Evolutionary conservation across 2,329 filamentous ascomycete species (phyloP), one percentile per base, ranked within the genome.

Genomic region (Bertia moriformis): DNA sequence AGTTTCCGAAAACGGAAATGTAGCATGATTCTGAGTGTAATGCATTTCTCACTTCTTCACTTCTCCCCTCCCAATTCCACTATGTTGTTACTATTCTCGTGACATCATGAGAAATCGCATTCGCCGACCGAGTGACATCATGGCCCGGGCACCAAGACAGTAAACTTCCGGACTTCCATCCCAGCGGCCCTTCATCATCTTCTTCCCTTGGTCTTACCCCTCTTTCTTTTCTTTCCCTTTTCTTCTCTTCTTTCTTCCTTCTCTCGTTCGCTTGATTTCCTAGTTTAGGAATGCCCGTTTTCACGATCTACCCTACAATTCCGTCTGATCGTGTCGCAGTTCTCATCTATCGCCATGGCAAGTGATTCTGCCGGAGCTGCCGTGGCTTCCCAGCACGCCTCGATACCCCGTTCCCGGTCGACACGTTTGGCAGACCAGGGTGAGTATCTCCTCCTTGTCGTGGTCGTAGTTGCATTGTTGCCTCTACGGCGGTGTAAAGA

Each of bases 231-330:
- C n/a, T n/a, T 29, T 29, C n/a, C 24, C 24, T n/a, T 29, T 29
- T n/a, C 24, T 29, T 29, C n/a, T 29, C 24, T 29, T 29, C 24
- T 29, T 29, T 29, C n/a, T n/a, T n/a, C 24, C n/a, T 29, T 29
- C 10, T 10, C 24, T 29, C n/a, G 24, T 29, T 29, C n/a, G 10
- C 24, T 10, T n/a, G n/a, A n/a, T n/a, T n/a, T n/a, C n/a, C n/a
- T n/a, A n/a, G n/a, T n/a, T 29, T n/a, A n/a, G 24, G 24, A 29
- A 29, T 29, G 24, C 24, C 24, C n/a, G 24, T 29, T 10, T 29
- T n/a, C 24, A n/a, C 24, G 10, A n/a, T 29, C n/a, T n/a, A n/a
- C 24, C 10, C n/a, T 29, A 10, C 24, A 29, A 10, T 10, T n/a
- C n/a, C 24, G 10, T n/a, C 24, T 10, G 10, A 29, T 29, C 24